A percentile compares a stretch with the other conserved stretches of the same genome.
Conservation (phyloP, 2,329 filamentous ascomycete species). For the Nigrospora osmanthi region DNA sequence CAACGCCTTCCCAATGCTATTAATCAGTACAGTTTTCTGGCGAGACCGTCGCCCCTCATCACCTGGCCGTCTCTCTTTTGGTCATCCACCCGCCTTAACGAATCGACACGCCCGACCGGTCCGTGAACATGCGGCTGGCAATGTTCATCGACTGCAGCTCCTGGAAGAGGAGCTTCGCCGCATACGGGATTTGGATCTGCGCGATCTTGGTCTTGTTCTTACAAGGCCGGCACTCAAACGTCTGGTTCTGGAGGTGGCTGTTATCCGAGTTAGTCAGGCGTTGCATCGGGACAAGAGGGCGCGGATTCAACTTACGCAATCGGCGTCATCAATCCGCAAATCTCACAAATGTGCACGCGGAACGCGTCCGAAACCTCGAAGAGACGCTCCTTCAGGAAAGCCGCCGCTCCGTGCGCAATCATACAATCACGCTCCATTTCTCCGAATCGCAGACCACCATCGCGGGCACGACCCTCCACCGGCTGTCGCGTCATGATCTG, state of each 20-base stretch:
- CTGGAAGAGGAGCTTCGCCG: constrained; percentile 96
- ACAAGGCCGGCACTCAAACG: constrained; percentile 94
- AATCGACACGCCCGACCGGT: constrained; percentile 67
- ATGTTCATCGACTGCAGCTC: constrained; percentile 98
- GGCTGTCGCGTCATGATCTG: constrained; percentile 97
- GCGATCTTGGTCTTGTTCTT: constrained; percentile 99
- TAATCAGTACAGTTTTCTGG: no score
- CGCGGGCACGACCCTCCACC: constrained; percentile 94
- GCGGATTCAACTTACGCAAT: constrained; percentile 70
- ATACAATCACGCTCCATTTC: constrained; percentile 99
- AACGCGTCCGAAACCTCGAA: constrained; percentile 98
- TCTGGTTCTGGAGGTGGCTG: constrained; percentile 88
- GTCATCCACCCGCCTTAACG: constrained; percentile 32
- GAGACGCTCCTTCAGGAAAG: constrained; percentile 93
- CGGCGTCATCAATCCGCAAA: constrained; percentile 97
- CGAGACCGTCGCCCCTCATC: no score
- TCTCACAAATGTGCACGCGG: constrained; percentile 96
- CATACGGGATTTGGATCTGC: constrained; percentile 95
- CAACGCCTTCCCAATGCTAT: no score
- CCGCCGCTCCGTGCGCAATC: constrained; percentile 97
- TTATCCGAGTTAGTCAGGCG: constrained; percentile 23
- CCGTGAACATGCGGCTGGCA: constrained; percentile 93
- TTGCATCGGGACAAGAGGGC: background rate
- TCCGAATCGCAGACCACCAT: constrained; percentile 97
- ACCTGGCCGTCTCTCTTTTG: background rate